Evolutionary conservation across 1,139 yeast genomes (phyloP), one percentile per base, ranked within the genome.

Genomic region (Diutina ranongensis): DNA sequence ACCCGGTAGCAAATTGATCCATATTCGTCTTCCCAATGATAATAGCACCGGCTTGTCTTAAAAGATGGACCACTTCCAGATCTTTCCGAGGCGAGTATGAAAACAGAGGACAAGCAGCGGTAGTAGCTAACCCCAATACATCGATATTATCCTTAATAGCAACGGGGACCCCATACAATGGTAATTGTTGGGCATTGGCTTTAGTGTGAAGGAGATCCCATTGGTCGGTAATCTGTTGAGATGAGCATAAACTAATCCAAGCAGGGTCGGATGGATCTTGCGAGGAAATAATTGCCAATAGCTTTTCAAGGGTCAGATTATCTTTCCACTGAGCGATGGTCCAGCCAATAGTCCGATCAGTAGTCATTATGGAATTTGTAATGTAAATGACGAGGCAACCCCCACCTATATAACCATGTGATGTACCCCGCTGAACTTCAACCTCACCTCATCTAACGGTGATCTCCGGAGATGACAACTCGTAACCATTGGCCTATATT

Each of bases 91-190:
- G 89, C 2, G 58, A 51, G 64, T 80, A 88, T 25, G 77, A 70
- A 59, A 72, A 89, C 1, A 92, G 73, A 0, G 97, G 96, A 60
- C 97, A 92, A 2, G 96, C 97, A 10, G 95, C 97, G 1, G 98
- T 89, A 9, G 98, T 92, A 34, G 76, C 71, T 54, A 86, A 76
- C 3, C 84, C 87, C 53, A 74, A 76, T 28, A 76, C 96, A 58
- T 92, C 97, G 49, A 92, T 92, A 61, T 92, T 92, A 64, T 92
- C 98, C 62, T 92, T 92, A 46, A 89, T 78, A 12, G 96, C 97
- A 45, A 87, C 74, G 0, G 98, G 98, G 1, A 92, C 97, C 59
- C 97, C 97, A 57, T 81, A 89, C 38, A 84, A 67, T 15, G 85
- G 82, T 35, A 81, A 66, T 2, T 60, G 55, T 45, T 57, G 45